Evolutionary conservation across 345 rosid species (phyloP), one percentile per base, ranked within the genome.

Genomic region (Gossypium herbaceum): DNA sequence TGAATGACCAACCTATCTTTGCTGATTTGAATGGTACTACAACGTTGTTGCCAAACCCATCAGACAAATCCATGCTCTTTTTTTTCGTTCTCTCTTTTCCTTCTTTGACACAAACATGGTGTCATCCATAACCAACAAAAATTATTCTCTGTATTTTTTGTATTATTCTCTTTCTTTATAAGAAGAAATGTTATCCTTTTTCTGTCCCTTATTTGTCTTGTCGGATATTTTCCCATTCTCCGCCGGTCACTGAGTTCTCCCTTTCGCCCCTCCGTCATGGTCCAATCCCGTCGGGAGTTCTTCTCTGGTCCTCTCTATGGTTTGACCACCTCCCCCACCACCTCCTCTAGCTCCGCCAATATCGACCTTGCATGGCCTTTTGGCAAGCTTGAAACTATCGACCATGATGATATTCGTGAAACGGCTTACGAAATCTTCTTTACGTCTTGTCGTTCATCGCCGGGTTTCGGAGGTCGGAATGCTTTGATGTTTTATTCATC

Each of bases 381-480:
- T 3, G 90, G 88, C 39, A 79, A 82, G 76, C 87, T 93, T 13
- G 80, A 82, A 5, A 83, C 81, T 57, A 81, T 91, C 1, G 92
- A 88, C 2, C 61, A 76, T 2, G 91, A 92, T 9, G 97, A 93
- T 50, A 80, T 95, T 73, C 87, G 99, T 4, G 97, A 91, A 77
- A 84, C 96, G 0, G 95, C 99, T 43, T 95, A 93, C 47, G 98
- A 95, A 82, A 85, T 94, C n/a, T 93, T 94, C 81, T 90, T 94
- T 84, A 91, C 94, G 2, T 78, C 98, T 11, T 94, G 99, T 67
- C 81, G 99, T 4, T 90, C 98, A 1, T 88, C 94, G 17, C 97
- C 97, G 0, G 92, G 97, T 3, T 94, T 94, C 17, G 94, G 97
- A 12, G 97, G 94, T 10, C 82, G 89, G 61, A 86, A 88, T 41